Percentiles rank a stretch among this genome's conserved stretches.
Evolutionary conservation across 2,329 filamentous ascomycete species (phyloP).

Genomic region (Fusarium sterilihyphosum): DNA sequence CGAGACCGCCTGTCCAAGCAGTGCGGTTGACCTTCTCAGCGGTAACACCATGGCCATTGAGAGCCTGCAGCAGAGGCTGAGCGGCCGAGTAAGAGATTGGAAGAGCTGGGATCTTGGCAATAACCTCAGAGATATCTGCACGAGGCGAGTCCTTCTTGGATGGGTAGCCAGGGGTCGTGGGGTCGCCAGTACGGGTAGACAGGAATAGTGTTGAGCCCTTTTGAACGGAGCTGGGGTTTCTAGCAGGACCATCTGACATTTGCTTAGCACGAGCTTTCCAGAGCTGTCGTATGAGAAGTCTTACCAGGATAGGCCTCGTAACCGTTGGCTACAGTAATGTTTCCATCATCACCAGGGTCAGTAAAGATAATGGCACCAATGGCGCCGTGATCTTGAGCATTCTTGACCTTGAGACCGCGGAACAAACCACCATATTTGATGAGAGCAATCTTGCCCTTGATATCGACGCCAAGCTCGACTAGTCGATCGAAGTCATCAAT

Average conservation of each 20-base stretch:
- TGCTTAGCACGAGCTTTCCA: rapidly evolving
- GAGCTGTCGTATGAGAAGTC: rapidly evolving
- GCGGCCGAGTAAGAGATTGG: slow-evolving; percentile 83
- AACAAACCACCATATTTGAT: slow-evolving; percentile 81
- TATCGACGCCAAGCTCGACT: slow-evolving; percentile 70
- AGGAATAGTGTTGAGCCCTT: slow-evolving; percentile 80
- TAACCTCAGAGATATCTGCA: slow-evolving; percentile 67
- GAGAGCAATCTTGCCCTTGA: slow-evolving; percentile 82
- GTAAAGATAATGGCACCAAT: slow-evolving; percentile 82
- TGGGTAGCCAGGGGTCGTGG: slow-evolving; percentile 85
- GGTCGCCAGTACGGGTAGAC: slow-evolving; percentile 69
- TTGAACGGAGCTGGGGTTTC: slow-evolving; percentile 81
- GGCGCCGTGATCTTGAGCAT: slow-evolving; percentile 85
- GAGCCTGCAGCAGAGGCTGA: slow-evolving; percentile 77
- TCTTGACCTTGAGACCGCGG: slow-evolving; percentile 84
- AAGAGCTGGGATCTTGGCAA: slow-evolving; percentile 81
- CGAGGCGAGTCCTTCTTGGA: slow-evolving; percentile 78
- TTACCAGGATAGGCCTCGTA: slow-evolving; percentile 72
- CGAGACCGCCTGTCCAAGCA: slow-evolving; percentile 65
- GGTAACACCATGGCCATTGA: slow-evolving; percentile 79
- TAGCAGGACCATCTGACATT: slow-evolving; percentile 68
- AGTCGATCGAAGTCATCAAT: slow-evolving; percentile 79
- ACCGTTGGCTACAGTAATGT: slow-evolving; percentile 78
- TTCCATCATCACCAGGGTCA: slow-evolving; percentile 86
- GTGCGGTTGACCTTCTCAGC: slow-evolving; percentile 71